Percentiles rank a stretch among this genome's conserved stretches.
phyloP scores from a whole-genome alignment of 164 flowering plant species.

The Chimonanthus salicifolius region DNA sequence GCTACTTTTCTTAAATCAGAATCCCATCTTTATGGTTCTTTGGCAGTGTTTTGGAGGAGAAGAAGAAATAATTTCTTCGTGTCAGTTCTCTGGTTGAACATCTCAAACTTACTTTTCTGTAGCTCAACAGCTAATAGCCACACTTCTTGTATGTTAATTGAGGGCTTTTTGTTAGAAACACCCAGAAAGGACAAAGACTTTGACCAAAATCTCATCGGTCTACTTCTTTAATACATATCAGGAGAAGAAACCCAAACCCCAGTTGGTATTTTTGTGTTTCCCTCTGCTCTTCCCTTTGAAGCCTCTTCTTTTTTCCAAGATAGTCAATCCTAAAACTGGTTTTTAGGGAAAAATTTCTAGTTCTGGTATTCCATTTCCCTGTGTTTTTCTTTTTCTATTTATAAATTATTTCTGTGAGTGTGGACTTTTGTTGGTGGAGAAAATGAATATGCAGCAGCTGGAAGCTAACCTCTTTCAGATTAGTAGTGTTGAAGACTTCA shows the following conservation, averaged over 20 bases:
- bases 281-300: slow-evolving; percentile 1
- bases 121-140: slow-evolving; percentile 2
- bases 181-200: not conserved
- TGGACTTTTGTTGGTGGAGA: not conserved
- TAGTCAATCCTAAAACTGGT: not conserved
- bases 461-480: slow-evolving; percentile 8
- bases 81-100: not conserved
- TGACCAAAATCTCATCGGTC: slow-evolving; percentile 5
- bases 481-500: slow-evolving; percentile 12
- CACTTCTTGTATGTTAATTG: not conserved
- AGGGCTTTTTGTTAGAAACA: slow-evolving; percentile 2
- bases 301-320: not conserved
- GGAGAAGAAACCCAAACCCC: not conserved
- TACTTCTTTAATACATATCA: not conserved
- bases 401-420: too few relatives aligned
- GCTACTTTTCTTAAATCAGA: not conserved
- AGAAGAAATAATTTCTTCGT: not conserved
- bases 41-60: not conserved
- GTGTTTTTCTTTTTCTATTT: not conserved
- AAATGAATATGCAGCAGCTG: slow-evolving; percentile 16
- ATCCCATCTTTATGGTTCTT: not conserved
- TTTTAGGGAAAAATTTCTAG: not conserved
- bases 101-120: not conserved
- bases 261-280: slow-evolving; percentile 7
- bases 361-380: not conserved